phyloP scores from a whole-genome alignment of 2,329 filamentous ascomycete genomes.

The Paecilomyces sp. region DNA sequence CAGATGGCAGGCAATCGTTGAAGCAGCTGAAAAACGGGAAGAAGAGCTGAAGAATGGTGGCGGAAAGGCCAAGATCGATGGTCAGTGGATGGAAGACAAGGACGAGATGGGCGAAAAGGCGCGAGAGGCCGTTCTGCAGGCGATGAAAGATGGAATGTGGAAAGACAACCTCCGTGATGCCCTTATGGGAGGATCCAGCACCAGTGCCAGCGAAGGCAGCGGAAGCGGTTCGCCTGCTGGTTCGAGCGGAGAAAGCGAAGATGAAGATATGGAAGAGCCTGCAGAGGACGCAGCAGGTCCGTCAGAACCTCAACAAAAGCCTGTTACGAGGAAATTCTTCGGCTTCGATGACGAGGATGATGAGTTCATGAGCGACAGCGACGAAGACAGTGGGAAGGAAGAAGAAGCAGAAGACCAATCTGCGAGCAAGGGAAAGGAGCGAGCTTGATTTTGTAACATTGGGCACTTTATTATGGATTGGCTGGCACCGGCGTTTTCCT shows the following conservation, averaged over 20 bases:
- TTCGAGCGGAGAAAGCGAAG: conserved; percentile 29
- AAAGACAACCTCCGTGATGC: conserved; percentile 34
- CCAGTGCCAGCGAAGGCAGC: conserved; percentile 33
- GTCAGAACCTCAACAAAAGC: conserved; percentile 16
- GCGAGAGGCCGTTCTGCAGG: conserved; percentile 65
- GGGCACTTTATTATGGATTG: not conserved
- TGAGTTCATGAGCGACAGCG: conserved; percentile 39
- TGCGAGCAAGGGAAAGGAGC: conserved; percentile 28
- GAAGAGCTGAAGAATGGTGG: conserved; percentile 72
- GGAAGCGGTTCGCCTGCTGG: conserved; percentile 22
- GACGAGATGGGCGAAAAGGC: conserved; percentile 84
- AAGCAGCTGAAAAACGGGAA: conserved; percentile 72
- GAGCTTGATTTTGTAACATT: conserved; percentile 12
- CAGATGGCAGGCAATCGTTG: conserved; percentile 83
- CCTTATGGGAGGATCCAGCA: conserved; percentile 27
- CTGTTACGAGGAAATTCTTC: conserved; percentile 30
- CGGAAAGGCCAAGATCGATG: conserved; percentile 63
- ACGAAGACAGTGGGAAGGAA: conserved; percentile 22
- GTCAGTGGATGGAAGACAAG: conserved; percentile 91
- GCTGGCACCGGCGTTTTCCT: not conserved
- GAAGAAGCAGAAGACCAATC: conserved; percentile 8
- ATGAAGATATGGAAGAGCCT: conserved; percentile 6
- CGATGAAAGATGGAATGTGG: conserved; percentile 56
- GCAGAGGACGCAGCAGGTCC: conserved; percentile 17
- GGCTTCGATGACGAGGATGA: conserved; percentile 43